These are phyloP conservation scores for Xylaria longipes DNA, from an alignment of 495 filamentous ascomycete genomes.

Conservation along the genomic window DNA sequence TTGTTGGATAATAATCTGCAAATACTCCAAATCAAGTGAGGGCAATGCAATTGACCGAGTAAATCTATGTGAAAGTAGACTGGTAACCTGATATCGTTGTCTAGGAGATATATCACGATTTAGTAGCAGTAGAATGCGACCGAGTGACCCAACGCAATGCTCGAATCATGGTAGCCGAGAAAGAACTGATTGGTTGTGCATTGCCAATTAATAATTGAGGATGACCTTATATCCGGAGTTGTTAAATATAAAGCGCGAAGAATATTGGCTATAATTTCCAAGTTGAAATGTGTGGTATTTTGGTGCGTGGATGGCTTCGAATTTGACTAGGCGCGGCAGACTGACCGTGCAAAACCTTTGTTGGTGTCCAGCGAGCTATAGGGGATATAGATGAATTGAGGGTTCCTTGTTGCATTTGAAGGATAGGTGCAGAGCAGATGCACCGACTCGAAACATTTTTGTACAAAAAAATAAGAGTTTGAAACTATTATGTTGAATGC, in stretches of 20 bases:
- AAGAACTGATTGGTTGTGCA: neutral
- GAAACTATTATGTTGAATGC: slow-evolving; percentile 41
- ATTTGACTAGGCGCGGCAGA: slow-evolving; percentile 22
- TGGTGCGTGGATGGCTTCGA: slow-evolving; percentile 53
- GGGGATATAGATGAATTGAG: neutral
- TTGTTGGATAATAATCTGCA: slow-evolving; percentile 29
- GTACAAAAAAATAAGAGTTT: slow-evolving; percentile 42
- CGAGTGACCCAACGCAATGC: neutral
- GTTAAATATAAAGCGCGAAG: neutral
- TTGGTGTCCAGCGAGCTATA: neutral
- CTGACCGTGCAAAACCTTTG: neutral
- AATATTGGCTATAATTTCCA: neutral
- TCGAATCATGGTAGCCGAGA: neutral
- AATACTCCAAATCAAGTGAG: slow-evolving; percentile 23
- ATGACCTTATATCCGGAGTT: neutral
- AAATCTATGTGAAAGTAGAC: slow-evolving; percentile 11
- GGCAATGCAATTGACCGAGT: neutral
- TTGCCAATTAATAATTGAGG: neutral
- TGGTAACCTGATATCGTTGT: slow-evolving; percentile 31
- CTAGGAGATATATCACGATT: slow-evolving; percentile 23
- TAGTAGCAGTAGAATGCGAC: neutral
- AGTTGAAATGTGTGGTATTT: neutral
- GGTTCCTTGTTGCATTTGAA: neutral
- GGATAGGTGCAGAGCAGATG: slow-evolving; percentile 35
- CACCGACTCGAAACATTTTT: slow-evolving; percentile 31